These are phyloP conservation scores for Brassica rapa DNA, from an alignment of 345 rosid species.

Conservation along the genomic window DNA sequence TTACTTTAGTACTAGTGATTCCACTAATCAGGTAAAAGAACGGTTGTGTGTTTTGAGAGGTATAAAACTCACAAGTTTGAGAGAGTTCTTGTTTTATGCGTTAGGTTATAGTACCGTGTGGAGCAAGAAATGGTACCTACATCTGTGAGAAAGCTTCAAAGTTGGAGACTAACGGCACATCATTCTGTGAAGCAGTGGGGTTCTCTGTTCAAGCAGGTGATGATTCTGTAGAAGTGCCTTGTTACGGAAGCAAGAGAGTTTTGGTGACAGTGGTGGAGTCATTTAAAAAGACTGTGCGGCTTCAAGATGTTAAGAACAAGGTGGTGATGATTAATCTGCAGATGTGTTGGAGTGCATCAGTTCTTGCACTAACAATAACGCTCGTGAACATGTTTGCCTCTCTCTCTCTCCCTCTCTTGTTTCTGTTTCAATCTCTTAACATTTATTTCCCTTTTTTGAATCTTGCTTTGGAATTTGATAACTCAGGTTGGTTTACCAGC, in stretches of 20 bases:
- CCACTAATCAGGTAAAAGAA: conserved; percentile 28
- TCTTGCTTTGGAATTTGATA: neutral
- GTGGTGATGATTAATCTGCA: neutral
- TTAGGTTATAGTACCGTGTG: neutral
- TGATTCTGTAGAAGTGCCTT: neutral
- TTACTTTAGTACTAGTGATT: conserved; percentile 69
- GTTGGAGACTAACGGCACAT: neutral
- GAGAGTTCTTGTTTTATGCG: neutral
- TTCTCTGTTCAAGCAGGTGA: neutral
- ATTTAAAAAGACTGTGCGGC: neutral
- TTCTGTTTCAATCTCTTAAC: neutral
- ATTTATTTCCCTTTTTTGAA: neutral
- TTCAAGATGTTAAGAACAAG: neutral
- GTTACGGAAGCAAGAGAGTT: neutral
- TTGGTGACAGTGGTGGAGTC: neutral
- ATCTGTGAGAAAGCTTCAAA: neutral
- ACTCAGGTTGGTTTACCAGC: conserved; percentile 28
- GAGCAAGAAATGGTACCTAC: neutral
- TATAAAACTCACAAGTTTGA: neutral
- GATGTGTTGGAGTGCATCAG: conserved; percentile 38
- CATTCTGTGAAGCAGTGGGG: neutral
- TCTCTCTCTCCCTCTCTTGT: neutral
- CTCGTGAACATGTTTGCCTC: conserved; percentile 51
- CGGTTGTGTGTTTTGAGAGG: neutral
- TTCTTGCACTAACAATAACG: conserved; percentile 58